These are phyloP conservation scores for Flueggea neowawraea DNA, from an alignment of 441 rosid genomes.

Conservation along the genomic window DNA sequence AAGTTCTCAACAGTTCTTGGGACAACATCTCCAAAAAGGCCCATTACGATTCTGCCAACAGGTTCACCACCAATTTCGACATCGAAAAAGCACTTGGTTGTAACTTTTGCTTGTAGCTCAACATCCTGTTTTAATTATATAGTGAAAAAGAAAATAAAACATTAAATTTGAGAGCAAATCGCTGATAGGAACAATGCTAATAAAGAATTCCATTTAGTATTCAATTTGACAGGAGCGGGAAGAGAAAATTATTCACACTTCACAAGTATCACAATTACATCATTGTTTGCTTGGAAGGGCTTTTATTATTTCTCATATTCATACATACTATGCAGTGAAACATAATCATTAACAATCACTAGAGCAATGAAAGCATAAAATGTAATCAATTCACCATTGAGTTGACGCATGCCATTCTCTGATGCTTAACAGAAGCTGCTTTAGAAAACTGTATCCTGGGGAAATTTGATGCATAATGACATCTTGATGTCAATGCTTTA, in stretches of 20 bases:
- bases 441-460: constrained; percentile 33
- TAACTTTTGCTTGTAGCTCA: constrained; percentile 81
- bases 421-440: constrained; percentile 24
- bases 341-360: no score
- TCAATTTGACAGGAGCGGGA: no score
- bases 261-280: no score
- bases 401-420: constrained; percentile 44
- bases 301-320: no score
- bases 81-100: constrained; percentile 81
- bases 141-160: constrained; percentile 4
- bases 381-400: constrained; percentile 46
- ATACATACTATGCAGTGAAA: no score
- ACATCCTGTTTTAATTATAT: constrained; percentile 41
- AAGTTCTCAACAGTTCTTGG: constrained; percentile 95
- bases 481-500: constrained; percentile 38
- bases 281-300: no score
- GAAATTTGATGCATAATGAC: constrained; percentile 40
- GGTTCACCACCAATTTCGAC: constrained; percentile 80
- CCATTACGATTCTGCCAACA: constrained; percentile 85
- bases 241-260: no score
- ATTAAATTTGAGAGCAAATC: no score
- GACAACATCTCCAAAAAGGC: constrained; percentile 88
- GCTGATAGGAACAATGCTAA: no score
- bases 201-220: no score
- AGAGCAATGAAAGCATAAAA: not conserved